Conservation (phyloP, 148 eudicot species). For the Polygonum aviculare region DNA sequence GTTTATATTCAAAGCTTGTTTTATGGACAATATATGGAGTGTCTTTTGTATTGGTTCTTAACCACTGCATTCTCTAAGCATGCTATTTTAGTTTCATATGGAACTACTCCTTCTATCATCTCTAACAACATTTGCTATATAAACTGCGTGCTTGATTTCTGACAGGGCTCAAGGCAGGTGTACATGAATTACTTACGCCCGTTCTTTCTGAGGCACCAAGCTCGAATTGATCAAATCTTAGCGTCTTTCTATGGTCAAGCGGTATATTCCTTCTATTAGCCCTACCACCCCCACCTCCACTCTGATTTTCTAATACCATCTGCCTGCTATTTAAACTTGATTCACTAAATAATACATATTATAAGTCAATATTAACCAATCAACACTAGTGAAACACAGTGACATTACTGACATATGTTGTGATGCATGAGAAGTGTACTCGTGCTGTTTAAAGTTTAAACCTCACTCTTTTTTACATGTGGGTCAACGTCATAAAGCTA, state of each 20-base stretch:
- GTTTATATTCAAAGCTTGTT: background rate
- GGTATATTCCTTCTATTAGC: slow-evolving; percentile 29
- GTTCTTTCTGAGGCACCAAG: slow-evolving; percentile 78
- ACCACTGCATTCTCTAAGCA: background rate
- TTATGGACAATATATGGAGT: background rate
- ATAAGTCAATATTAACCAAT: background rate
- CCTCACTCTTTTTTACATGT: background rate
- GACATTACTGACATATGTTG: background rate
- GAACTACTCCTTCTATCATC: background rate
- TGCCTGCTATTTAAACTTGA: background rate
- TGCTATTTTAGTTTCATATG: background rate
- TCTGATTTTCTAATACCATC: background rate
- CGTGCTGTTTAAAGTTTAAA: background rate
- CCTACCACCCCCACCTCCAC: background rate
- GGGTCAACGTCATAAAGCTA: background rate
- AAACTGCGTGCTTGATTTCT: slow-evolving; percentile 12
- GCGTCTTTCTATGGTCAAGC: slow-evolving; percentile 51
- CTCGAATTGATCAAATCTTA: slow-evolving; percentile 59
- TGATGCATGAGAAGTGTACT: background rate
- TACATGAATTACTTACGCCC: slow-evolving; percentile 70
- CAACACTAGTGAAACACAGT: background rate
- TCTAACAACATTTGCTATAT: background rate
- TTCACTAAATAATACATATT: background rate
- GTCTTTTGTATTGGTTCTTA: background rate
- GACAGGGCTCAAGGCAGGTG: slow-evolving; percentile 75